Conservation (phyloP, 495 filamentous ascomycete genomes). For the Acidomyces sp. region DNA sequence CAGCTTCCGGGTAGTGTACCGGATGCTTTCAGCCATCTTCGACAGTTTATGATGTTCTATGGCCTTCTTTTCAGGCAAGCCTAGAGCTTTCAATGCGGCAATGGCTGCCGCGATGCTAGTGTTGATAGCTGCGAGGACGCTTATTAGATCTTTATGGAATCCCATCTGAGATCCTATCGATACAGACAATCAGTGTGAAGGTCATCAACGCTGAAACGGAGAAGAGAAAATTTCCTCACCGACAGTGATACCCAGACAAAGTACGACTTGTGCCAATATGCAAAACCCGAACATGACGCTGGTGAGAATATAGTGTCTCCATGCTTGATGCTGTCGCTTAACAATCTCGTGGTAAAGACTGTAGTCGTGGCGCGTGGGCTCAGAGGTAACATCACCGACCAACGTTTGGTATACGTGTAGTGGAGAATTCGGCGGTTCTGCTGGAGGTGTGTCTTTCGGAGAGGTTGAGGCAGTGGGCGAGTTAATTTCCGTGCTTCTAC, state of each 20-base stretch:
- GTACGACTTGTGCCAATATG: constrained; percentile 1
- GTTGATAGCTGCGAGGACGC: constrained; percentile 6
- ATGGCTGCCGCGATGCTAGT: constrained; percentile 6
- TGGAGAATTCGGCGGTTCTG: too few relatives aligned
- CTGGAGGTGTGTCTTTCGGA: neutral
- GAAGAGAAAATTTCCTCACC: too few relatives aligned
- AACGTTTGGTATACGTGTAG: constrained; percentile 7
- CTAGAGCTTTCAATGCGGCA: constrained; percentile 3
- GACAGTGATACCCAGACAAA: constrained; percentile 7
- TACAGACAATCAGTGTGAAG: too few relatives aligned
- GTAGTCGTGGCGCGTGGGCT: neutral
- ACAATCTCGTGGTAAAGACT: constrained; percentile 4
- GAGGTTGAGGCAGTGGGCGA: neutral
- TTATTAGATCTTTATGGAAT: neutral
- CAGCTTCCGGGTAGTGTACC: constrained; percentile 2
- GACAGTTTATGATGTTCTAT: constrained; percentile 5
- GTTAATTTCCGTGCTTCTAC: neutral
- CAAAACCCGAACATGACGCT: neutral
- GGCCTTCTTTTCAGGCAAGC: constrained; percentile 10
- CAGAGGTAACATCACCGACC: constrained; percentile 1
- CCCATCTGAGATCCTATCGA: constrained; percentile 2
- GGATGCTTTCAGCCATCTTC: constrained; percentile 5
- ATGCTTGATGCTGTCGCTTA: neutral
- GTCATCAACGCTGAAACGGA: too few relatives aligned
- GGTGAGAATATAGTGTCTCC: neutral